Conservation (phyloP, 2,329 filamentous ascomycete genomes). For the Orbilia oligospora region DNA sequence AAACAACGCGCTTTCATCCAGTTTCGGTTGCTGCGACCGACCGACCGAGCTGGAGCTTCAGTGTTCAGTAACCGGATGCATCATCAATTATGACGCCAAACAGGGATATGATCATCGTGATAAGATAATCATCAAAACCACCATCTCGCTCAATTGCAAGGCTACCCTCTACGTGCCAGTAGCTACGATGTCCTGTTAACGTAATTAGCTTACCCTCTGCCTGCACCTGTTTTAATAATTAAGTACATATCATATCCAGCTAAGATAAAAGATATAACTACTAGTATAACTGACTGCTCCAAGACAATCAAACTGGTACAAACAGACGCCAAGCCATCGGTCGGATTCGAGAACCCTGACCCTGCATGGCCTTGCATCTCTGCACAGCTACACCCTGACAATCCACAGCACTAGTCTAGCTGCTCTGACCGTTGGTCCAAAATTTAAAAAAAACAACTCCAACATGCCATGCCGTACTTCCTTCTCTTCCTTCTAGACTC, state of each 20-base stretch:
- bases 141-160: background rate
- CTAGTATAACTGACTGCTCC: background rate
- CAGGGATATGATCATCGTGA: background rate
- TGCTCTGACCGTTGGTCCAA: background rate
- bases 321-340: conserved; percentile 7
- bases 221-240: no score
- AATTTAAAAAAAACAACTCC: no score
- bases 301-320: background rate
- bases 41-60: conserved; percentile 29
- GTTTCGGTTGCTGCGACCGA: conserved; percentile 6
- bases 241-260: no score
- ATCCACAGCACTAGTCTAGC: background rate
- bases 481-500: background rate
- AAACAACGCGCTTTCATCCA: conserved; percentile 19
- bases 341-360: conserved; percentile 17
- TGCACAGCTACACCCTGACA: conserved; percentile 17
- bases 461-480: conserved; percentile 5
- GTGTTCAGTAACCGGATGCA: conserved; percentile 6
- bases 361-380: conserved; percentile 15
- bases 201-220: no score
- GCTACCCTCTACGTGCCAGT: no score
- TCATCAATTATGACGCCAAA: background rate
- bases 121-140: background rate
- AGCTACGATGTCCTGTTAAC: no score
- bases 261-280: no score